These are phyloP conservation scores for Fonsecaea monophora DNA, from an alignment of 2,329 filamentous ascomycete species.

Conservation along the genomic window DNA sequence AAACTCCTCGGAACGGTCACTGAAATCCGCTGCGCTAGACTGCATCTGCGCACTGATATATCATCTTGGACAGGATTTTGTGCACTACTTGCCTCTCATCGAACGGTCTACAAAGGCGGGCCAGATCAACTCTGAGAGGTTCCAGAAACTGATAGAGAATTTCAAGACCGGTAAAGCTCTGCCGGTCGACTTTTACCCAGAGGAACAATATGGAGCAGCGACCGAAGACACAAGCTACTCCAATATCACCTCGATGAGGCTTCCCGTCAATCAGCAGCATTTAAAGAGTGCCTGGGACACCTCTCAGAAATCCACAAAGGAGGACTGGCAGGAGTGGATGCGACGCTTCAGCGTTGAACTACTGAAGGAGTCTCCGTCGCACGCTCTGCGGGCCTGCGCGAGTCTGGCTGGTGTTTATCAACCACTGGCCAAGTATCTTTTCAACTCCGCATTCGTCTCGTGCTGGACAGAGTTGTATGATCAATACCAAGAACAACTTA, in stretches of 20 bases:
- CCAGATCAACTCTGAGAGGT: conserved; percentile 87
- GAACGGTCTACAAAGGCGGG: conserved; percentile 82
- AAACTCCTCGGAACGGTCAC: conserved; percentile 65
- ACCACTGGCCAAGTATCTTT: conserved; percentile 88
- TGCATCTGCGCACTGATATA: conserved; percentile 95
- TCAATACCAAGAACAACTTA: conserved; percentile 94
- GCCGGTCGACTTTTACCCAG: conserved; percentile 91
- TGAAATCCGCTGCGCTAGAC: conserved; percentile 85
- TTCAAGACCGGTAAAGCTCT: conserved; percentile 91
- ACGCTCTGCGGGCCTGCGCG: conserved; percentile 90
- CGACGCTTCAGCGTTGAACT: conserved; percentile 94
- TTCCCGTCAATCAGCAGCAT: conserved; percentile 97
- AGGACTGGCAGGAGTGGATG: conserved; percentile 99
- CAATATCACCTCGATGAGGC: conserved; percentile 71
- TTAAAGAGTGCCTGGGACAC: conserved; percentile 97
- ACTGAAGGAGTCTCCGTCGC: conserved; percentile 92
- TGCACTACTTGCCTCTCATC: conserved; percentile 91
- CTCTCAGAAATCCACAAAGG: conserved; percentile 92
- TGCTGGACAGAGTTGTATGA: conserved; percentile 99
- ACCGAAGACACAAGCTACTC: conserved; percentile 68
- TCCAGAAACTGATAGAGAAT: conserved; percentile 89
- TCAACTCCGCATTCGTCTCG: conserved; percentile 98
- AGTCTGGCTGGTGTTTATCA: conserved; percentile 89
- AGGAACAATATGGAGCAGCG: conserved; percentile 77
- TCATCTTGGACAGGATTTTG: conserved; percentile 92